phyloP scores from a whole-genome alignment of 768 basidiomycete genomes.

The Botryobasidium botryosum region DNA sequence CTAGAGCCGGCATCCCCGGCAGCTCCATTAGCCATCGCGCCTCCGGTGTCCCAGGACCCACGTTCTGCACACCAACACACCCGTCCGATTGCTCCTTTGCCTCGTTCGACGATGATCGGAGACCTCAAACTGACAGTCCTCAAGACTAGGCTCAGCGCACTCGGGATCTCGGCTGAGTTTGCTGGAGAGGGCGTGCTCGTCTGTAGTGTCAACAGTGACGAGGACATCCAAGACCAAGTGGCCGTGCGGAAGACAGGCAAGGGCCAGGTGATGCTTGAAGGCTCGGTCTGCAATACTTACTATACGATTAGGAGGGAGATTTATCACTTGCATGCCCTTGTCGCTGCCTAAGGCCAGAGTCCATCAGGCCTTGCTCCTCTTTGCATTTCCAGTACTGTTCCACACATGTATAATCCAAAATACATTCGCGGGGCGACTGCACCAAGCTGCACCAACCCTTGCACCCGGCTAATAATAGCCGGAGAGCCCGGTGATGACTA shows the following conservation, averaged over 20 bases:
- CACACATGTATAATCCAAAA: no score
- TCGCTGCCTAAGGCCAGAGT: slow-evolving; percentile 29
- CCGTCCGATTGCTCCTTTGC: slow-evolving; percentile 48
- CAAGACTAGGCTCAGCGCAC: slow-evolving; percentile 55
- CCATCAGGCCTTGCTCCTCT: no score
- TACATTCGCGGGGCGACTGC: no score
- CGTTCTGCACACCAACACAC: slow-evolving; percentile 13
- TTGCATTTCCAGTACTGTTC: no score
- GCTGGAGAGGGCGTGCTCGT: slow-evolving; percentile 95
- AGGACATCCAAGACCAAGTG: slow-evolving; percentile 28
- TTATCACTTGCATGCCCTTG: slow-evolving; percentile 78
- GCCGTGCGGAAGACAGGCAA: slow-evolving; percentile 77
- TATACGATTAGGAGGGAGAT: slow-evolving; percentile 80
- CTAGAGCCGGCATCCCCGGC: slow-evolving; percentile 40
- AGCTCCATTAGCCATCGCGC: slow-evolving; percentile 9
- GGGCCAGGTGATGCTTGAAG: slow-evolving; percentile 80
- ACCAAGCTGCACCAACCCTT: no score
- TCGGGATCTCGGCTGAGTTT: slow-evolving; percentile 79
- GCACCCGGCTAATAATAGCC: no score
- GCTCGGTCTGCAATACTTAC: slow-evolving; percentile 74
- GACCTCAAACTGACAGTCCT: slow-evolving; percentile 85
- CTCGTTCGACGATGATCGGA: slow-evolving; percentile 91
- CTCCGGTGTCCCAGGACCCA: slow-evolving; percentile 4
- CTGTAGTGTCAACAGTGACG: slow-evolving; percentile 50
- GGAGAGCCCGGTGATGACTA: no score